Evolutionary conservation across 2,329 filamentous ascomycete genomes (phyloP), one percentile per base, ranked within the genome.

Genomic region (Cryphonectria nitschkei): DNA sequence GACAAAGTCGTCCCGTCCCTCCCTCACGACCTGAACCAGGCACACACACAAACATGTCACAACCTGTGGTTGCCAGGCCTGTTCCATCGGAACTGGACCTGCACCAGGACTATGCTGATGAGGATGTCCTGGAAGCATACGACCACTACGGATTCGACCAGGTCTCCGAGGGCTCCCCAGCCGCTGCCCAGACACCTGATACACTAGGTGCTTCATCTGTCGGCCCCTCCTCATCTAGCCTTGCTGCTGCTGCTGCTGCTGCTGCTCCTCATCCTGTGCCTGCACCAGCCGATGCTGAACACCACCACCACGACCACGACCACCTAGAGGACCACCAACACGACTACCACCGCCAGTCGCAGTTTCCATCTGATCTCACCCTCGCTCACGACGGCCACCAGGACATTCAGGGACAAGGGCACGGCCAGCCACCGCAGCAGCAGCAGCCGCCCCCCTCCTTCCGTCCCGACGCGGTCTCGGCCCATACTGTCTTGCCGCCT

Each of bases 131-230:
- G 66, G 70, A 68, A 65, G 43, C 46, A 50, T 68, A 71, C 63
- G 71, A 73, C 71, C 71, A 73, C 66, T 73, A 71, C 67, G 65
- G 50, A 67, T 73, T 67, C 26, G 69, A 69, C 63, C 56, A 69
- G 37, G 60, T 46, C 37, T 70, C 68, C 56, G 56, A 46, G 43
- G 66, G 69, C 65, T 54, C 54, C 65, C 67, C 70, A 64, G 66
- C 56, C 26, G 37, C 66, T 56, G 70, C 69, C 41, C 72, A 73
- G 60, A 41, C 62, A 72, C 61, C 72, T 73, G 72, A 73, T 68
- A 73, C 72, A 71, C 69, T 72, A 69, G 67, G 68, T 54, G 72
- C 72, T 73, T 73, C 72, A 73, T 37, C 70, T 41, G 29, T 52
- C 62, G 72, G 65, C 65, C 70, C 70, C 65, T 58, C 71, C 65